phyloP scores from a whole-genome alignment of 306 rosid species.

The Neltuma alba region DNA sequence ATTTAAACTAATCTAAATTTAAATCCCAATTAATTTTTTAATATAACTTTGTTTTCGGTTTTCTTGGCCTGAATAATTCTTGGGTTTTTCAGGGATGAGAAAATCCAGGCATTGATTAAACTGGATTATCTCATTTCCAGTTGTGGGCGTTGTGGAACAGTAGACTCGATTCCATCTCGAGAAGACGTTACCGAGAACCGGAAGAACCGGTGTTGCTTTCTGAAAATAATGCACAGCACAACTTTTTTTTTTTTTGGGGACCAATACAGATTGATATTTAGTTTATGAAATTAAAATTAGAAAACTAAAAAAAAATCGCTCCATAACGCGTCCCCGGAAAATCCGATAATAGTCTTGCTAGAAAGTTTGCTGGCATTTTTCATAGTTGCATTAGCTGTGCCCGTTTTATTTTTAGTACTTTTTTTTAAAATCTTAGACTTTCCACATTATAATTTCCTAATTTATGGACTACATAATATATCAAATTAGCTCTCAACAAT shows the following conservation, averaged over 20 bases:
- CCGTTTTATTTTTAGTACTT: no score
- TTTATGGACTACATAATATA: no score
- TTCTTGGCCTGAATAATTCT: not conserved
- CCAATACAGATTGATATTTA: not conserved
- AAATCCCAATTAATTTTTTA: no score
- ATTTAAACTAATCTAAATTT: no score
- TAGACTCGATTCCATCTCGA: not conserved
- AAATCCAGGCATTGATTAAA: not conserved
- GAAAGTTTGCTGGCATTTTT: no score
- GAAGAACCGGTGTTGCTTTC: not conserved
- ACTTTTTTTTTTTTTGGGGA: not conserved
- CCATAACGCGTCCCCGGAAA: not conserved
- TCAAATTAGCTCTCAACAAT: no score
- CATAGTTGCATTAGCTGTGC: no score
- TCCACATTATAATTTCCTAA: no score
- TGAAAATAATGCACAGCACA: not conserved
- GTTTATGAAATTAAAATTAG: not conserved
- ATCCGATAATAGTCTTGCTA: not conserved
- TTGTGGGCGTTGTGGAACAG: not conserved
- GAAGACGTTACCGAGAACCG: not conserved
- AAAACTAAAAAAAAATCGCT: not conserved
- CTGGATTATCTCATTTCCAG: not conserved
- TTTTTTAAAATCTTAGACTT: no score
- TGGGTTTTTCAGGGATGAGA: not conserved
- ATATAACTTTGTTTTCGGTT: no score